Conservation (phyloP, 371 early-diverging fungal genomes). For the Syncephalastrum monosporum region DNA sequence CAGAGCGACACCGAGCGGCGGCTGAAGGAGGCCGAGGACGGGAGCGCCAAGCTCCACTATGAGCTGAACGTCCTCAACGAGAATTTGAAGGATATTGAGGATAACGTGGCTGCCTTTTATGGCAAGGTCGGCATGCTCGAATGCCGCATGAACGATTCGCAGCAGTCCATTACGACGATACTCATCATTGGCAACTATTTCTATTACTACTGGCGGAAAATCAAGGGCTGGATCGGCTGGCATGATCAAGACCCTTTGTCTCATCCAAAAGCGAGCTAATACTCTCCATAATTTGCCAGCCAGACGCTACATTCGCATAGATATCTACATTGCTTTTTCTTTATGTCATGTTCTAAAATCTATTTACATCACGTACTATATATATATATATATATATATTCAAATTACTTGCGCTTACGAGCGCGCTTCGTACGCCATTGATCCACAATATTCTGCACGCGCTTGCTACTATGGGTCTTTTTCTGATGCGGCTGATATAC, state of each 20-base stretch:
- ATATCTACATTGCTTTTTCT: too few species aligned
- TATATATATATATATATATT: too few species aligned
- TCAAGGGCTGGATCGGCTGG: slow-evolving; percentile 22
- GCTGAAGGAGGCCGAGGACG: slow-evolving; percentile 39
- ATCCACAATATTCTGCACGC: slow-evolving; percentile 27
- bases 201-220: slow-evolving; percentile 44
- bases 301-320: too few species aligned
- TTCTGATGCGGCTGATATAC: slow-evolving; percentile 11
- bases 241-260: background rate
- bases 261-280: too few species aligned
- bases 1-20: slow-evolving; percentile 29
- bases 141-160: slow-evolving; percentile 45
- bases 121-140: slow-evolving; percentile 41
- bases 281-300: too few species aligned
- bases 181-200: slow-evolving; percentile 50
- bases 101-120: slow-evolving; percentile 43
- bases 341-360: too few species aligned
- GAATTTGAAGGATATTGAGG: slow-evolving; percentile 44
- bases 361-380: too few species aligned
- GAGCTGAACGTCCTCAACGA: slow-evolving; percentile 47
- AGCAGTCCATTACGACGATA: slow-evolving; percentile 48
- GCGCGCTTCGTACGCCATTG: slow-evolving; percentile 2
- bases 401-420: too few species aligned
- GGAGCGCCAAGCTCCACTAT: slow-evolving; percentile 45
- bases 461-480: slow-evolving; percentile 28